These are phyloP conservation scores for Fragaria nilgerrensis DNA, from an alignment of 306 rosid genomes.

Conservation along the genomic window DNA sequence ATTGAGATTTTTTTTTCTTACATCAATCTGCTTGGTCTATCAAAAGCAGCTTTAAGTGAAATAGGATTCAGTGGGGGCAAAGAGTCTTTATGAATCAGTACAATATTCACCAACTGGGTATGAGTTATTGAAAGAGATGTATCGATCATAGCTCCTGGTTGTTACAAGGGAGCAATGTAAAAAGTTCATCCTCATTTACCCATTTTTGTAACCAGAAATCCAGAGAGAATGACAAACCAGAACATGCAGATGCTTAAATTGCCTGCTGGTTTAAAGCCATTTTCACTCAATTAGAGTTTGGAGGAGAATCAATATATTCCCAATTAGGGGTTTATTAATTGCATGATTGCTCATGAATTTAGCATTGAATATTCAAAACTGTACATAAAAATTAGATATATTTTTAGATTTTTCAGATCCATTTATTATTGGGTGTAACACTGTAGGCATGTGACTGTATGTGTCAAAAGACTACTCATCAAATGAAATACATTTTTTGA, in stretches of 20 bases:
- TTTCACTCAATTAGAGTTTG: neutral
- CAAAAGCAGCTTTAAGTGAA: conserved; percentile 6
- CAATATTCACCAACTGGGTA: conserved; percentile 21
- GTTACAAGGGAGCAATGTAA: conserved; percentile 27
- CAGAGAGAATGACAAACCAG: neutral
- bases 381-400: neutral
- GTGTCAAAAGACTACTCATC: neutral
- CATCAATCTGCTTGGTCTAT: neutral
- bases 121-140: conserved; percentile 31
- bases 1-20: neutral
- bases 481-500: neutral
- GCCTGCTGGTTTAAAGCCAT: neutral
- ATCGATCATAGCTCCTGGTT: conserved; percentile 11
- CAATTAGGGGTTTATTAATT: neutral
- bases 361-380: neutral
- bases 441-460: conserved; percentile 6
- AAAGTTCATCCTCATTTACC: conserved; percentile 8
- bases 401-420: neutral
- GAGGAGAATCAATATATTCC: neutral
- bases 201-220: neutral
- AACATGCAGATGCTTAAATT: neutral
- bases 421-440: neutral
- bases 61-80: conserved; percentile 7
- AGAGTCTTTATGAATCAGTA: conserved; percentile 10
- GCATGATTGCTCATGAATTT: neutral